Conservation (phyloP, 352 stramenopile species). For the Globisporangium echinulatum region DNA sequence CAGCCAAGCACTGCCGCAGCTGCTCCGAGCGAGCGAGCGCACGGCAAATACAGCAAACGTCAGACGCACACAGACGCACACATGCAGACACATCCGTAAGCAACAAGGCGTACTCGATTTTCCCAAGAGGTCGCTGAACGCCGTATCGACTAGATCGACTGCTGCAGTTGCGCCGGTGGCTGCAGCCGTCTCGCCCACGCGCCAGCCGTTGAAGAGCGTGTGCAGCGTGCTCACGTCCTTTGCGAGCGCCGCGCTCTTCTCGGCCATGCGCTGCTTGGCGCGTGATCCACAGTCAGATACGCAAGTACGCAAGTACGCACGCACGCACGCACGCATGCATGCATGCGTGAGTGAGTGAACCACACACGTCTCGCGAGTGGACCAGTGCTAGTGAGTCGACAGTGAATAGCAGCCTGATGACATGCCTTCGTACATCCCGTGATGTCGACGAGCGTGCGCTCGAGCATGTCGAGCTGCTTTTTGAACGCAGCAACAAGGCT, state of each 20-base stretch:
- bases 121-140: slow-evolving; percentile 31
- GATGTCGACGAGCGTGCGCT: slow-evolving; percentile 43
- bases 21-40: slow-evolving; percentile 3
- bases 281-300: background rate
- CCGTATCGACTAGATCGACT: slow-evolving; percentile 15
- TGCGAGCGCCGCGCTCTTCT: slow-evolving; percentile 42
- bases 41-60: background rate
- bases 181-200: slow-evolving; percentile 26
- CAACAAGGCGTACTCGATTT: slow-evolving; percentile 35
- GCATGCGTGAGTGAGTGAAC: background rate
- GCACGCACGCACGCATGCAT: too few species aligned
- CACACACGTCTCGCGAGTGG: background rate
- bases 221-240: slow-evolving; percentile 49
- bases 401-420: too few species aligned
- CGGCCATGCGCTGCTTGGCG: slow-evolving; percentile 34
- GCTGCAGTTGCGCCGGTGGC: slow-evolving; percentile 8
- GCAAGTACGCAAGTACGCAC: too few species aligned
- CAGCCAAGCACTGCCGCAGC: slow-evolving; percentile 34
- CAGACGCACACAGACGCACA: background rate
- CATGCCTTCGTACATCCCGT: slow-evolving; percentile 37
- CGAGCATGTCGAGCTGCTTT: slow-evolving; percentile 50
- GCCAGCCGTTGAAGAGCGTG: slow-evolving; percentile 53
- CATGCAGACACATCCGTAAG: background rate
- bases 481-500: slow-evolving; percentile 50
- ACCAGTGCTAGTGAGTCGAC: background rate